phyloP scores from a whole-genome alignment of 1,284 basidiomycete species.

The Porodaedalea pini region DNA sequence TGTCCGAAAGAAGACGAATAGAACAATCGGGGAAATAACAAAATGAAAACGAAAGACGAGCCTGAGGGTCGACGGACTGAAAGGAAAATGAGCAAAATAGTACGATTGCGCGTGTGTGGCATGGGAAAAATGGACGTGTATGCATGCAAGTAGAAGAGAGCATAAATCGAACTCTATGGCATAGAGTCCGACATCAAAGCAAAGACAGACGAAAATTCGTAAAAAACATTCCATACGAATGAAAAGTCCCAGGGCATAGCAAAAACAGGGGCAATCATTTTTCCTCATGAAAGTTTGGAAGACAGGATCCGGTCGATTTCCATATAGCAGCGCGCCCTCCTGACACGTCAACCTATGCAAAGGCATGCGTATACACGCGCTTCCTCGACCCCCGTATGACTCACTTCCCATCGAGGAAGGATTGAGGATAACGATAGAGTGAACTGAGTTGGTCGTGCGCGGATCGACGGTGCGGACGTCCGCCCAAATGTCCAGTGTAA shows the following conservation, averaged over 20 bases:
- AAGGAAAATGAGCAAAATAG: too few relatives aligned
- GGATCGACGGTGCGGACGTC: background rate
- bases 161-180: background rate
- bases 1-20: too few relatives aligned
- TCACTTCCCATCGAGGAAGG: background rate
- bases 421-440: background rate
- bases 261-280: too few relatives aligned
- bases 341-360: background rate
- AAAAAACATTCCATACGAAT: too few relatives aligned
- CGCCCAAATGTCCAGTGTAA: background rate
- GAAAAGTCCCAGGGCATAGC: too few relatives aligned
- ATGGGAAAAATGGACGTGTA: background rate
- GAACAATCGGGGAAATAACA: background rate
- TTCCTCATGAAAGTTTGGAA: too few relatives aligned
- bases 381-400: background rate
- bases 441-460: background rate
- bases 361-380: background rate
- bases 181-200: background rate
- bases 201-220: too few relatives aligned
- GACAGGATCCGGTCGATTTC: background rate
- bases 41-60: background rate
- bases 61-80: too few relatives aligned
- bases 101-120: background rate
- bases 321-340: background rate
- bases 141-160: background rate